Base-by-base conservation (phyloP, 768 basidiomycete species). In the Pleurotus eryngii region DNA sequence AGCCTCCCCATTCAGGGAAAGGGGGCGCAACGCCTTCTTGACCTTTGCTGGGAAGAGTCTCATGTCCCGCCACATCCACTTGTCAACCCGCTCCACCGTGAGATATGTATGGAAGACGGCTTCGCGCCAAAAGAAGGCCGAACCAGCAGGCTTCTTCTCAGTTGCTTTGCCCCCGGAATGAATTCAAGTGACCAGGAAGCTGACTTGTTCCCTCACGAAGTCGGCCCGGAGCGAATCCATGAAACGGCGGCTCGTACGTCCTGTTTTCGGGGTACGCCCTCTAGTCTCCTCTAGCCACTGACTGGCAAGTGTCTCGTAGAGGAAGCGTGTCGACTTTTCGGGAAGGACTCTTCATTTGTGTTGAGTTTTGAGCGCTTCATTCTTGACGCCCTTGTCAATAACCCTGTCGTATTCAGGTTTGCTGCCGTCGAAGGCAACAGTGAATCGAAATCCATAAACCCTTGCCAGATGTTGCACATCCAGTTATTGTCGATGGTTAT, bases 71-170 rank as follows among this genome's bases (percentile, higher is more conserved):
- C 58, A 57, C 60, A 61, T 58, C 57, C 60, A 58, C 40, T 61
- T 61, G 54, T 61, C 60, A 46, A 58, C 57, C 60, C 60, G 59
- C 57, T 61, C 60, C 57, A 61, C 15, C n/a, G 60, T 61, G 49
- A 61, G 46, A 49, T 61, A 30, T 47, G 56, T 59, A 55, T 59
- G 60, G 53, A 59, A 61, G 4, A 17, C 42, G 22, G 53, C 57
- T 45, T 55, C 55, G 39, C 57, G 60, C 60, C 60, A 61, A 49
- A 61, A 61, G 54, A 45, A 61, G 26, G 60, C 58, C 18, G 60
- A 55, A 37, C 38, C 20, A 8, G 14, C 20, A 20, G 60, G 54
- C 47, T 37, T 18, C 20, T 42, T 48, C 18, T 50, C 45, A 38
- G 51, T 48, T 47, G 57, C 55, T 43, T 61, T 56, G 20, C 58